Evolutionary conservation across 2,329 filamentous ascomycete species (phyloP).

Genomic region (Orbilia oligospora): DNA sequence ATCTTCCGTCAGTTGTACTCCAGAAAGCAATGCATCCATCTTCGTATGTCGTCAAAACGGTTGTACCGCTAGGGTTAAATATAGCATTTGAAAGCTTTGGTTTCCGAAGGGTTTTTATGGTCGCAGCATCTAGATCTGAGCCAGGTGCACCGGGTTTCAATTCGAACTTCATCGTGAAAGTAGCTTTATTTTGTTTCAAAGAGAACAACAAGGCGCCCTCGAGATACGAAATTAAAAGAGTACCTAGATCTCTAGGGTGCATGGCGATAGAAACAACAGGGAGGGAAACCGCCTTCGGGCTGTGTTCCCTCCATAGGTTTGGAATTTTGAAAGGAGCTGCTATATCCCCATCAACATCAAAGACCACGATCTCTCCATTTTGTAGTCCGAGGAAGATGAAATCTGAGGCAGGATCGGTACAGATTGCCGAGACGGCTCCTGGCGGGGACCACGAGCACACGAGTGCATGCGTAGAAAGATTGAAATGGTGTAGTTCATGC

Average conservation of each 20-base stretch:
- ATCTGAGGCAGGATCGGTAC: constrained; percentile 90
- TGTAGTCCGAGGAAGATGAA: constrained; percentile 90
- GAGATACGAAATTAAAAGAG: constrained; percentile 89
- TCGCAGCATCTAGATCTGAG: constrained; percentile 77
- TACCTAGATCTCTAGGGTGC: constrained; percentile 92
- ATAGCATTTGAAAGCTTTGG: constrained; percentile 85
- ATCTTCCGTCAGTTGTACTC: constrained; percentile 89
- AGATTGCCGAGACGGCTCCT: constrained; percentile 79
- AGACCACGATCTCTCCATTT: constrained; percentile 89
- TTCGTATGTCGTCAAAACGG: constrained; percentile 87
- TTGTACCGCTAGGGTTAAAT: constrained; percentile 96
- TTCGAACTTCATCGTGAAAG: constrained; percentile 86
- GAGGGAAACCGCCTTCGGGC: constrained; percentile 76
- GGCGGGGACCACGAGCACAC: constrained; percentile 73
- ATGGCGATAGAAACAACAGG: constrained; percentile 83
- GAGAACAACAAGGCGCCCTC: constrained; percentile 91
- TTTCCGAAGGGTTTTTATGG: constrained; percentile 75
- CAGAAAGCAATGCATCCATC: constrained; percentile 94
- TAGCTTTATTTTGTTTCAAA: constrained; percentile 88
- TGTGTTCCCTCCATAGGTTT: constrained; percentile 85
- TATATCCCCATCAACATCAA: constrained; percentile 83
- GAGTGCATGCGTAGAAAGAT: constrained; percentile 66
- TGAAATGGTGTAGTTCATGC: constrained; percentile 88
- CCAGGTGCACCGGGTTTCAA: constrained; percentile 86
- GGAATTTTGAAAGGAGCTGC: constrained; percentile 84